Percentiles rank a stretch among this genome's conserved stretches.
phyloP scores from a whole-genome alignment of 495 filamentous ascomycete genomes.

The Xanthoparmelia taractica region DNA sequence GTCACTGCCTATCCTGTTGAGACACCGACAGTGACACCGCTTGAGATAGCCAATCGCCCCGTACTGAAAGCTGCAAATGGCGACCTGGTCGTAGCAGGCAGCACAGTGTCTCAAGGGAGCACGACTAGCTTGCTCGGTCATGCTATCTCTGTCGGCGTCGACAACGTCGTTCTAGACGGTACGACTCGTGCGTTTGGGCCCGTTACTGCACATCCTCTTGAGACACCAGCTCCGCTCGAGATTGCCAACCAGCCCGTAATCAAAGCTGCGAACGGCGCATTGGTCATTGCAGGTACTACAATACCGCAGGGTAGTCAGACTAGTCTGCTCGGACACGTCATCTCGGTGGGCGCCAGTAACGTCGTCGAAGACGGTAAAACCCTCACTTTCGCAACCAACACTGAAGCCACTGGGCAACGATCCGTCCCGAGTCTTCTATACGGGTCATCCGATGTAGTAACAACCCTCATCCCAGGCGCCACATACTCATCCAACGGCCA shows the following conservation, averaged over 20 bases:
- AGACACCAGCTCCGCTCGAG: conserved; percentile 5
- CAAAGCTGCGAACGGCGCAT: background rate
- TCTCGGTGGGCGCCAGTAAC: background rate
- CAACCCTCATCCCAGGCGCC: background rate
- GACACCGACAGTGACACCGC: background rate
- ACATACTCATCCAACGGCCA: background rate
- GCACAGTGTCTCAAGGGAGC: background rate
- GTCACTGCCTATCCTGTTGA: background rate
- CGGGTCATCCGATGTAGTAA: background rate
- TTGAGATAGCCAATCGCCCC: background rate
- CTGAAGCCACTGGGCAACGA: background rate
- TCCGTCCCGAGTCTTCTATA: background rate
- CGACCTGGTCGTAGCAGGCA: conserved; percentile 1
- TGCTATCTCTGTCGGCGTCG: background rate
- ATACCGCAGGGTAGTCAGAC: background rate
- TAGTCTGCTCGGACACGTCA: background rate
- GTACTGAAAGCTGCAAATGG: conserved; percentile 2
- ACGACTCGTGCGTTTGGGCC: background rate
- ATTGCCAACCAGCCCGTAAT: background rate
- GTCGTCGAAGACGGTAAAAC: background rate
- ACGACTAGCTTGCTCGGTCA: background rate
- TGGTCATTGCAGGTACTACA: conserved; percentile 1
- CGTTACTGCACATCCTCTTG: background rate
- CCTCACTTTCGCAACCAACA: background rate
- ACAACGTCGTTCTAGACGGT: background rate